phyloP scores from a whole-genome alignment of 1,139 yeast species.

The Pichia sp. region DNA sequence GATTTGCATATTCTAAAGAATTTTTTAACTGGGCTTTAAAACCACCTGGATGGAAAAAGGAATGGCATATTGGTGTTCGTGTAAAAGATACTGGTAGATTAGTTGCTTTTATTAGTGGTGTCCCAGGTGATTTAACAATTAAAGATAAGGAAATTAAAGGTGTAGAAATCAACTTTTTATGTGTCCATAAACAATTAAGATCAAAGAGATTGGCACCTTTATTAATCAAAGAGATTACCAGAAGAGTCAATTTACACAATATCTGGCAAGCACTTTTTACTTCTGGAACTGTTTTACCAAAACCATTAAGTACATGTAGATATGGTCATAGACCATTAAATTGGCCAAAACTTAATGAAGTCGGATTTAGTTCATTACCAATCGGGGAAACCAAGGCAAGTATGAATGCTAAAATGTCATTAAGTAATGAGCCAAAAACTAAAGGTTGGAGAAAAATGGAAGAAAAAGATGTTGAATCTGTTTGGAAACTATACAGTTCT shows the following conservation, averaged over 20 bases:
- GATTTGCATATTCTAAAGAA: constrained; percentile 80
- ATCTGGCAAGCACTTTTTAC: constrained; percentile 98
- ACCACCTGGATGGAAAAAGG: constrained; percentile 86
- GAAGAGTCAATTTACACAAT: constrained; percentile 76
- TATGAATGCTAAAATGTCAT: constrained; percentile 73
- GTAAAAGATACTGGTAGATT: constrained; percentile 69
- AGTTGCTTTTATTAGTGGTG: constrained; percentile 88
- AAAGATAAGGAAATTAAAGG: constrained; percentile 52
- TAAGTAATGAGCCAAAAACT: constrained; percentile 55
- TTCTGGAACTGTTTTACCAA: constrained; percentile 85
- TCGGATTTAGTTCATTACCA: constrained; percentile 82
- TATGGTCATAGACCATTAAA: constrained; percentile 92
- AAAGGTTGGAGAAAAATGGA: constrained; percentile 61
- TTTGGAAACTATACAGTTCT: constrained; percentile 47
- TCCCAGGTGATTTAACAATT: constrained; percentile 67
- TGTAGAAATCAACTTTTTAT: constrained; percentile 88
- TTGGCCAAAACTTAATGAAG: constrained; percentile 85
- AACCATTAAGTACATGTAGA: constrained; percentile 85
- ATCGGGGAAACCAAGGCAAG: constrained; percentile 66
- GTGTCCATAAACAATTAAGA: constrained; percentile 89
- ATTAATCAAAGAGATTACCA: constrained; percentile 85
- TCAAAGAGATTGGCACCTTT: constrained; percentile 94
- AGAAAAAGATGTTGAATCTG: constrained; percentile 57
- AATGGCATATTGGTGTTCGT: constrained; percentile 93
- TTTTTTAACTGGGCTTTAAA: constrained; percentile 91